Evolutionary conservation across 2,329 filamentous ascomycete genomes (phyloP), one percentile per base, ranked within the genome.

Genomic region (Monilinia laxa): DNA sequence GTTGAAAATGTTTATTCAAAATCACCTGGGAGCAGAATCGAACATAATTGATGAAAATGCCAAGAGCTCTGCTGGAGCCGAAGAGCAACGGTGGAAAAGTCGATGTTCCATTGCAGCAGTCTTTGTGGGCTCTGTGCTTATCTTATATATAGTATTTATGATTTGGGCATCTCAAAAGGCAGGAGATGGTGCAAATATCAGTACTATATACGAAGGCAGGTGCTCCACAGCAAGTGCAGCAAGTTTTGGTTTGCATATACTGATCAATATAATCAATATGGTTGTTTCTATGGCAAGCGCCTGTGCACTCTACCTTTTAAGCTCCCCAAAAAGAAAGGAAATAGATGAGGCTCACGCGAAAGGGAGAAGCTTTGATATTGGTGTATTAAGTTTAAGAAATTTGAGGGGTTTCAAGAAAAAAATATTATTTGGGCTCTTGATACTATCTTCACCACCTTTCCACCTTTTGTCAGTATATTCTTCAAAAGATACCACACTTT

Each of bases 221-320:
- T 73, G 71, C 42, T 38, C 23, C 3, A 69, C 42, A 20, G 69
- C 71, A 4, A 64, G 63, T 25, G 60, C 64, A 16, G 62, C 62
- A 5, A 67, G 69, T 66, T 56, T 74, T 0, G 68, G 70, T 42
- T 66, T 81, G 0, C 82, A 85, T 72, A 70, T 84, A 35, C 66
- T 79, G 3, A 80, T 85, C 71, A 85, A 85, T 73, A 66, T 77
- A 0, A 73, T 83, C 42, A 78, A 79, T 40, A 83, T 81, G 0
- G 65, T 78, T 1, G 67, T 84, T 20, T 76, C 84, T 0, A 77
- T 78, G 1, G 80, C 80, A 5, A 81, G 79, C 51, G 84, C 83
- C 70, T 84, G 67, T 38, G 69, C 70, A 18, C 70, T 84, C 81
- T 84, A 86, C 68, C 77, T 80, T 25, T 73, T 86, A 16, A 79